Evolutionary conservation across 139 green algal species (phyloP), one percentile per base, ranked within the genome.

Genomic region (Asterochloris erici): DNA sequence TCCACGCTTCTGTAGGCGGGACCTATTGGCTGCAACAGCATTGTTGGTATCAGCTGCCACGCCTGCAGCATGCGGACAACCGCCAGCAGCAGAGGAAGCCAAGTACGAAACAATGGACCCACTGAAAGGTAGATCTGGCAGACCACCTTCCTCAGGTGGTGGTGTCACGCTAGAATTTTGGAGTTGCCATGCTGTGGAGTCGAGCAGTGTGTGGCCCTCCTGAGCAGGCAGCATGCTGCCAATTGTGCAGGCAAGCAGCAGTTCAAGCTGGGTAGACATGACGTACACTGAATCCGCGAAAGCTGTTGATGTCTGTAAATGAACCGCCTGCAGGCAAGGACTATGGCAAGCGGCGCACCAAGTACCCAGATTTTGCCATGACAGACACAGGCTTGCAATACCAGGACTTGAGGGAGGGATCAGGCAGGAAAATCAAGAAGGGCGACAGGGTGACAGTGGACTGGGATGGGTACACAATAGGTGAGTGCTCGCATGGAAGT

Each of bases 391-490:
- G 88, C 0, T 78, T 96, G 76, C 90, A 96, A 78, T 93, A 92
- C 81, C 83, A 94, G 54, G 94, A 97, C 81, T 27, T 97, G 60
- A 78, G 82, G 60, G 81, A 83, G 26, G 93, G 93, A 0, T 79
- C 16, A 1, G 91, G 92, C 0, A 28, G 73, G 9, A 12, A 24
- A 11, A 68, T 86, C 0, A 21, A 83, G 74, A 17, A 61, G 38
- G 96, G 96, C 9, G 84, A 96, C 61, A 87, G 79, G 0, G 89
- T 90, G 16, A 87, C 95, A 16, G 82, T 99, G 0, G 96, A 99
- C 85, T 99, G 96, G 96, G 91, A 93, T 64, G 96, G 96, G 9
- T 98, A 96, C 87, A 99, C 96, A 54, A 54, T 54, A 2, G 38
- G 38, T 10, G 95, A 54, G 38, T 54, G 38, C 38, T 54, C 38